phyloP scores from a whole-genome alignment of 805 yeast species.

The Isabelozyma pseudorhagii region DNA sequence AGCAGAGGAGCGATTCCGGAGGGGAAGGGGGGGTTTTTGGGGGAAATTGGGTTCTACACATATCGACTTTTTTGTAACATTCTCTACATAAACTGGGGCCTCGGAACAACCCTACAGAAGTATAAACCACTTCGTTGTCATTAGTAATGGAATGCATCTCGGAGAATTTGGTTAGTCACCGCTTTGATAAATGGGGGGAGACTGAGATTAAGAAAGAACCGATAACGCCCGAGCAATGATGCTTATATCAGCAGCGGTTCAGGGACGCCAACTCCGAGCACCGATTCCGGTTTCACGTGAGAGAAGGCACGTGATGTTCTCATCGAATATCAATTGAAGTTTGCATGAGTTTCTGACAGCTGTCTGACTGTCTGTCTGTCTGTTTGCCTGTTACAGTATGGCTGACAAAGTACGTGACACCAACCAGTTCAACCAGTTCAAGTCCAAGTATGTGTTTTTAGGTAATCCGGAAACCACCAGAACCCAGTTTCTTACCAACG shows the following conservation, averaged over 20 bases:
- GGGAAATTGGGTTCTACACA: background rate
- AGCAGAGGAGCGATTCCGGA: background rate
- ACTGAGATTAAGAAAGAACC: background rate
- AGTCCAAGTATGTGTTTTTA: constrained; percentile 63
- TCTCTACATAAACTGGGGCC: no score
- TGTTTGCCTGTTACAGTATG: constrained; percentile 20
- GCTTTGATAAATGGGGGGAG: background rate
- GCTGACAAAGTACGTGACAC: constrained; percentile 40
- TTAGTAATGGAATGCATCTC: background rate
- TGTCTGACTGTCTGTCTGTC: no score
- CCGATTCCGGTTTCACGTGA: background rate
- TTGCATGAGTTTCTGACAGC: background rate
- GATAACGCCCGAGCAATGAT: background rate
- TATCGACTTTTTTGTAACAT: no score
- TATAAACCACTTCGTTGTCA: background rate
- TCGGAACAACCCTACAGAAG: no score
- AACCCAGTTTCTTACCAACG: constrained; percentile 64
- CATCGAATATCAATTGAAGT: background rate
- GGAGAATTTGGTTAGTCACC: background rate
- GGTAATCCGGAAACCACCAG: constrained; percentile 73
- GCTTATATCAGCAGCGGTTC: background rate
- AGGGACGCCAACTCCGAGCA: background rate
- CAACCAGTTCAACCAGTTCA: constrained; percentile 30
- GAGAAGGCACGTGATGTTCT: background rate
- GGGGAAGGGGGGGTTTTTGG: background rate